These are phyloP conservation scores for Apophysomyces sp. DNA, from an alignment of 371 early-diverging fungal species.

Conservation along the genomic window DNA sequence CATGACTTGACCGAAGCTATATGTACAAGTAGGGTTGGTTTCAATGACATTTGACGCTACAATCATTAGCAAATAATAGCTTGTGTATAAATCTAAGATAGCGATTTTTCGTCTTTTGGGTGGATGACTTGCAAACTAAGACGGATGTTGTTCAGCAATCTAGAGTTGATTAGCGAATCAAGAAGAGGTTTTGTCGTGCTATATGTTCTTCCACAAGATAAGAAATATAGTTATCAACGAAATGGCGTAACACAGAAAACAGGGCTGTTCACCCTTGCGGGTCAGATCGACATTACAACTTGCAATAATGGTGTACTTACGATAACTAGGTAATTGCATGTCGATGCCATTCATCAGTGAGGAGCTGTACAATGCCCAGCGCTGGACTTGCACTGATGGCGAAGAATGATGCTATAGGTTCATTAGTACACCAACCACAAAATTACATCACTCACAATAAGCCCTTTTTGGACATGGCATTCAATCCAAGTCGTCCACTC, in stretches of 20 bases:
- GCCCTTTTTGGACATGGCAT: neutral
- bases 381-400: neutral
- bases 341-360: neutral
- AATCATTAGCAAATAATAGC: neutral
- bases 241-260: slow-evolving; percentile 22
- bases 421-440: neutral
- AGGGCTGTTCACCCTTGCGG: neutral
- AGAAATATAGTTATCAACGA: slow-evolving; percentile 55
- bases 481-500: neutral
- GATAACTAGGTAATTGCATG: neutral
- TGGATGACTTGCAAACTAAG: too few species aligned
- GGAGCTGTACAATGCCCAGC: neutral
- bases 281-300: neutral
- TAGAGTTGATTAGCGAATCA: neutral
- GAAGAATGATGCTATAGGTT: neutral
- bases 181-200: neutral
- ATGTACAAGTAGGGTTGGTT: neutral
- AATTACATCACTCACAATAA: neutral
- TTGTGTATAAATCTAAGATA: neutral
- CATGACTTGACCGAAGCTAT: too few species aligned
- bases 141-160: neutral
- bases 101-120: neutral
- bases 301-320: neutral
- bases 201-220: slow-evolving; percentile 52
- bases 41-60: neutral